Percentiles rank a stretch among this genome's conserved stretches.
Conservation (phyloP, 345 rosid genomes). For the Melaleuca quinquenervia region DNA sequence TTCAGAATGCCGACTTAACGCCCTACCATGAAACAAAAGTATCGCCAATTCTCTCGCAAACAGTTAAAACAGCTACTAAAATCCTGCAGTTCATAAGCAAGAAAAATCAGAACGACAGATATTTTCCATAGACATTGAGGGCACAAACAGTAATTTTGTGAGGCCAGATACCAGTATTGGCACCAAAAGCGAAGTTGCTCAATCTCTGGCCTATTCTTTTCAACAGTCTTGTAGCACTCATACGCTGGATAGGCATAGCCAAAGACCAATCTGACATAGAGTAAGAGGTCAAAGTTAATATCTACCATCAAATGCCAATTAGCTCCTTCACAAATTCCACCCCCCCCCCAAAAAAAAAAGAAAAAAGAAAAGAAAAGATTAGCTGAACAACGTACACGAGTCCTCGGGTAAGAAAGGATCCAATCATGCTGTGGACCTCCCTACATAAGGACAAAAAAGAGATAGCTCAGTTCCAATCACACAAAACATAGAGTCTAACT, state of each 20-base stretch:
- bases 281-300: neutral
- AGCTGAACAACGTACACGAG: conserved; percentile 30
- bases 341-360: neutral
- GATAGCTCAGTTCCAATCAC: neutral
- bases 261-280: conserved; percentile 29
- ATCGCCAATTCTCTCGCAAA: conserved; percentile 56
- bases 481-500: neutral
- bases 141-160: neutral
- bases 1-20: neutral
- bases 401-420: conserved; percentile 45
- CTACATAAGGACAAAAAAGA: neutral
- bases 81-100: conserved; percentile 33
- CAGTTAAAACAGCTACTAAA: conserved; percentile 48
- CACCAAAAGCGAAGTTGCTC: conserved; percentile 63
- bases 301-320: neutral
- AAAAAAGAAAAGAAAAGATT: neutral
- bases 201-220: conserved; percentile 44
- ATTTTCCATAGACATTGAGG: neutral
- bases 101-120: neutral
- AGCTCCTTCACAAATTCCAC: neutral
- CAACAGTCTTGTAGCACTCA: conserved; percentile 56
- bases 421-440: conserved; percentile 29
- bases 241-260: conserved; percentile 64
- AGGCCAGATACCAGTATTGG: conserved; percentile 38
- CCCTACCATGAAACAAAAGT: conserved; percentile 53